Evolutionary conservation across 108 stramenopile species (phyloP), one percentile per base, ranked within the genome.

Genomic region (Skeletonema tropicum): DNA sequence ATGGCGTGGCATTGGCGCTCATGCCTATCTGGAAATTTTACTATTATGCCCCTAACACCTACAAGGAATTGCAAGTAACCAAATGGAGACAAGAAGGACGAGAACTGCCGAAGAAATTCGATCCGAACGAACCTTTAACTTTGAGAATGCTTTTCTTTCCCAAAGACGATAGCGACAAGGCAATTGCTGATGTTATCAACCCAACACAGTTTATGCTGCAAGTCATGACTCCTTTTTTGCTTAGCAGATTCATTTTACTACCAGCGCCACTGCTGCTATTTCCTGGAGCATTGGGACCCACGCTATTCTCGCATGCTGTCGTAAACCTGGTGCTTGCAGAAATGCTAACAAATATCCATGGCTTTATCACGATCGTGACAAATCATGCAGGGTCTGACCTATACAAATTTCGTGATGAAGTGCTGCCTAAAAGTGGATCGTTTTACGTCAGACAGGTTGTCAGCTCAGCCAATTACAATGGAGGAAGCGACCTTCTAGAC

Each of bases 1-100:
- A 89, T 62, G 74, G 85, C 2, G 66, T 64, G 11, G 75, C 66
- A 13, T 41, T 76, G 14, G 60, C 68, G 17, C 38, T 85, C 15
- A 84, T 73, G 68, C 32, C 75, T 30, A 76, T 80, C n/a, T 91
- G 90, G 90, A 91, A 89, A 46, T 88, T 86, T 81, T 84, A 60
- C 42, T 91, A 91, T 73, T 91, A 91, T 57, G 85, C 86, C 41
- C 85, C 90, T n/a, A 91, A 91, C 64, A 91, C 90, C 10, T 91
- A 75, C 83, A 88, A 87, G 73, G 88, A 88, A 62, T 60, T 91
- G 25, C 75, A 88, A 68, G 32, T 88, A 11, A 79, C 83, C 25
- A 70, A 82, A 55, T 57, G 69, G 74, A 66, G 32, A 19, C 26
- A 58, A 10, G 23, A 75, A 10, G 87, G 85, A 10, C 61, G 62